These are phyloP conservation scores for Tylopilus subfusipes DNA, from an alignment of 768 basidiomycete species.

Conservation along the genomic window DNA sequence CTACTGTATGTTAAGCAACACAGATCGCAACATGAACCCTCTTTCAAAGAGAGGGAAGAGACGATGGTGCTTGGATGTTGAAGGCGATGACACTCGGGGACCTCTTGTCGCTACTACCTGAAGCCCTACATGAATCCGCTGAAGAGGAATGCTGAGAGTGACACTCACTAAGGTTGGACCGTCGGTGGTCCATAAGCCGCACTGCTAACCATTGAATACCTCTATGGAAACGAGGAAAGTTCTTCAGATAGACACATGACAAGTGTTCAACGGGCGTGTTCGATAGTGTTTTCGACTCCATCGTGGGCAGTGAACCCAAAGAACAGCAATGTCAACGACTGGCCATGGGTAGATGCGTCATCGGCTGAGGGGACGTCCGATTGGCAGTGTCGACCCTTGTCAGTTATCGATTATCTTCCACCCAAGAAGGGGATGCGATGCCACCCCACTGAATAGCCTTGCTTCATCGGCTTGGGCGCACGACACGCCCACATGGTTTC, in stretches of 20 bases:
- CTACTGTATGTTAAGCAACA: no score
- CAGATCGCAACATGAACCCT: no score
- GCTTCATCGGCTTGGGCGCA: no score
- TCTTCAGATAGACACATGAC: background rate
- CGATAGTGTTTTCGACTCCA: background rate
- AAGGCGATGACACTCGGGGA: no score
- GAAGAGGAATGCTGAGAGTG: no score
- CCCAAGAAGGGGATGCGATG: background rate
- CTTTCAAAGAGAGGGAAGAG: no score
- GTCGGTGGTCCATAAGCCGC: no score
- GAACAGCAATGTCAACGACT: background rate
- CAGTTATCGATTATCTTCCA: background rate
- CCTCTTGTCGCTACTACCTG: no score
- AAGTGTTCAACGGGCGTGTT: background rate
- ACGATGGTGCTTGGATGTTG: no score
- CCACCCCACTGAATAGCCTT: background rate
- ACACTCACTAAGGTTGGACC: no score
- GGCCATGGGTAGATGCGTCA: background rate
- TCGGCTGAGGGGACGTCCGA: background rate
- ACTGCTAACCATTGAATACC: no score
- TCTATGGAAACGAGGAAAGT: background rate
- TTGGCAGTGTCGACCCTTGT: background rate
- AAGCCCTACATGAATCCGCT: no score
- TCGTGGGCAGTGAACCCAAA: background rate
- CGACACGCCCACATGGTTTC: background rate